A percentile compares a stretch with the other conserved stretches of the same genome.
These are phyloP conservation scores for Pleurotus ostreatus DNA, from an alignment of 768 basidiomycete genomes.

Conservation along the genomic window DNA sequence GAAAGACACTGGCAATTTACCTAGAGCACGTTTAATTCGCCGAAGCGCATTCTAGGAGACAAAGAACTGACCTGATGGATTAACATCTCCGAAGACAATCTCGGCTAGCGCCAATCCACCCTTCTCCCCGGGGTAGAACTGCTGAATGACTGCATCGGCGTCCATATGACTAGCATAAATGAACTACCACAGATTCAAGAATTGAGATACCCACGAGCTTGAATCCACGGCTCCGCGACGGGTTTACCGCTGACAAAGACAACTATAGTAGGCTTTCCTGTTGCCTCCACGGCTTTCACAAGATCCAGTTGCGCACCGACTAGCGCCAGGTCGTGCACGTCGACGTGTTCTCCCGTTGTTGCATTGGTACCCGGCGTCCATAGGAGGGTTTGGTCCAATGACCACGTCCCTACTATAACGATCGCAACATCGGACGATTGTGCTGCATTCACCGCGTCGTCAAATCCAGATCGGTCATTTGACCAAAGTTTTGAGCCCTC, in stretches of 20 bases:
- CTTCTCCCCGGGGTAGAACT: slow-evolving; percentile 70
- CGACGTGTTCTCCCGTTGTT: slow-evolving; percentile 70
- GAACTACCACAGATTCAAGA: background rate
- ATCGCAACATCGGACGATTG: slow-evolving; percentile 54
- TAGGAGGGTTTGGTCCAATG: slow-evolving; percentile 50
- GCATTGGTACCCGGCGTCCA: slow-evolving; percentile 64
- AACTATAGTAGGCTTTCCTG: slow-evolving; percentile 62
- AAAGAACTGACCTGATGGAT: slow-evolving; percentile 51
- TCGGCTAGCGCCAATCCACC: slow-evolving; percentile 64
- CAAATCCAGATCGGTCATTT: slow-evolving; percentile 52
- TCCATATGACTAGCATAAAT: slow-evolving; percentile 28
- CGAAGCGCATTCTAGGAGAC: background rate
- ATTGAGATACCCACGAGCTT: slow-evolving; percentile 39
- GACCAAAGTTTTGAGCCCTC: slow-evolving; percentile 71
- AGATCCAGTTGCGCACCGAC: slow-evolving; percentile 64
- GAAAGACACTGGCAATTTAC: slow-evolving; percentile 64
- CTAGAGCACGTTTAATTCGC: slow-evolving; percentile 21
- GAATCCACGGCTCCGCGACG: slow-evolving; percentile 69
- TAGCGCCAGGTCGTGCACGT: slow-evolving; percentile 55
- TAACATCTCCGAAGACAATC: slow-evolving; percentile 61
- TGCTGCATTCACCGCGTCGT: slow-evolving; percentile 51
- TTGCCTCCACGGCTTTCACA: slow-evolving; percentile 57
- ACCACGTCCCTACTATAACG: slow-evolving; percentile 68
- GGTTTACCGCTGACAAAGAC: slow-evolving; percentile 69
- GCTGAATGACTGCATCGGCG: slow-evolving; percentile 66